Base-by-base conservation (phyloP, 2,329 filamentous ascomycete species). In the Botrytis galanthina region DNA sequence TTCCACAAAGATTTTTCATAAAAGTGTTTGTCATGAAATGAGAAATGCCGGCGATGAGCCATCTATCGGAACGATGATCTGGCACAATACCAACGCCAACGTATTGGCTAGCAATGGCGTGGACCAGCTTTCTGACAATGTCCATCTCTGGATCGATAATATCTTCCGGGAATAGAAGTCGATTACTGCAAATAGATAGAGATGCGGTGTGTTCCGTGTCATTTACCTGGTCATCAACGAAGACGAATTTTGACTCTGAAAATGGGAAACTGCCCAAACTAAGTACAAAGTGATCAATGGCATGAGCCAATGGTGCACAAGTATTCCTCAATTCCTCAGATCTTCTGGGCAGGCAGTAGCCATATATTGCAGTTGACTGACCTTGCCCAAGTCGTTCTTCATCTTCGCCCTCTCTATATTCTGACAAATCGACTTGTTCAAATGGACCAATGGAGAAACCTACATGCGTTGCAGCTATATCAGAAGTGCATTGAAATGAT, bases 21-120 rank as follows among this genome's bases (percentile, higher is more conserved):
- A 97, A 98, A 6, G 94, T 87, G 78, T 98, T 95, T 1, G 95
- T 94, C 88, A 99, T 97, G 84, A 94, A 99, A 85, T 95, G 95
- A 0, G 95, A 93, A 64, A 97, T 92, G 22, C 95, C 97, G 71
- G 96, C 88, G 20, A 95, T 91, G 32, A 97, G 90, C 96, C 96
- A 99, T 71, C 91, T 89, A 81, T 99, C 96, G 70, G 87, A 87
- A 29, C 91, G 89, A 59, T 92, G 90, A 80, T 94, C 93, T 0
- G 96, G 92, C 66, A 97, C 91, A 77, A 99, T 93, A 80, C 95
- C 95, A 76, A 99, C 92, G 26, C 96, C 96, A 76, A 96, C 93
- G 92, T 95, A 99, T 81, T 99, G 96, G 74, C 91, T 93, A 18
- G 96, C 93, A 66, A 98, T 85, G 1, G 94, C 91, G 80, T 96